Percentiles rank a stretch among this genome's conserved stretches.
phyloP scores from a whole-genome alignment of 169 alveolate species.

The Eimeria falciformis region DNA sequence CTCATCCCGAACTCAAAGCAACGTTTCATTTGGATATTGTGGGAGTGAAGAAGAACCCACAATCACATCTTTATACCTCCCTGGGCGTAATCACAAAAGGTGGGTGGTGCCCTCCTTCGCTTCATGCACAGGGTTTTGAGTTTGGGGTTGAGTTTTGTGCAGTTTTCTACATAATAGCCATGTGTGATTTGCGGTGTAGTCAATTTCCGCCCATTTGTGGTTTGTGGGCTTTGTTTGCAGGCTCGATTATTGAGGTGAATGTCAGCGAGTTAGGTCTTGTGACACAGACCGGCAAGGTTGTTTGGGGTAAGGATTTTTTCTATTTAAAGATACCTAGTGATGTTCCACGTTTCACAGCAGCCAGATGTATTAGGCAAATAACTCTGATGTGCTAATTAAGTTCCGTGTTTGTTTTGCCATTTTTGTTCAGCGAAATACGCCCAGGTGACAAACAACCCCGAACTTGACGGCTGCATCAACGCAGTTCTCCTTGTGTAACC shows the following conservation, averaged over 20 bases:
- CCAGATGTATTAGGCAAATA: too few relatives aligned
- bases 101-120: background rate
- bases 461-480: constrained; percentile 99
- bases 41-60: constrained; percentile 99
- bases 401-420: background rate
- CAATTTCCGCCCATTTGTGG: background rate
- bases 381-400: background rate
- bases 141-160: too few relatives aligned
- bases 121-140: background rate
- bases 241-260: constrained; percentile 98
- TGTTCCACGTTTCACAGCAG: too few relatives aligned
- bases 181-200: too few relatives aligned
- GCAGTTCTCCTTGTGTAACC: constrained; percentile 97
- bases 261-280: constrained; percentile 99
- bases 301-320: constrained; percentile 95
- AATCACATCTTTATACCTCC: constrained; percentile 96
- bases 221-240: constrained; percentile 35
- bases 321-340: too few relatives aligned
- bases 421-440: constrained; percentile 91
- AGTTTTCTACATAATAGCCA: too few relatives aligned
- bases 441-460: constrained; percentile 99
- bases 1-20: constrained; percentile 98
- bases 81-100: constrained; percentile 99
- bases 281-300: constrained; percentile 99
- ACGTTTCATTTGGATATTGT: constrained; percentile 96